Base-by-base conservation (phyloP, 768 basidiomycete species). In the Pluteus cervinus region DNA sequence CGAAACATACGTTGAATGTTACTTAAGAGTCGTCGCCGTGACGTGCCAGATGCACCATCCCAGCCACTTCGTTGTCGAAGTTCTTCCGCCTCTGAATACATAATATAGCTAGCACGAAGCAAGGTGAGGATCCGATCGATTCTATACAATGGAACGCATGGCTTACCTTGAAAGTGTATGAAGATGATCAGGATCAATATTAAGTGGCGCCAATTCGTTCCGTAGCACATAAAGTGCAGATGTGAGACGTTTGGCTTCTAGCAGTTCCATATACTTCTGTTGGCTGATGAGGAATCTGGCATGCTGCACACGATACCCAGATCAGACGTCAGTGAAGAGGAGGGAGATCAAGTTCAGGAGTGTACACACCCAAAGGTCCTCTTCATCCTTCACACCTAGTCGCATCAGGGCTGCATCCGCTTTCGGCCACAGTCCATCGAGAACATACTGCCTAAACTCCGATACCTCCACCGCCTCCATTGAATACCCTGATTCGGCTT, bases 251-350 rank as follows among this genome's bases (percentile, higher is more conserved):
- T 75, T 76, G 4, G 76, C 73, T 52, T 97, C 94, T 34, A 99
- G 68, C 14, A 88, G 68, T 55, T 99, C 96, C 28, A 98, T 70
- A 60, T 96, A 99, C 63, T 96, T 93, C 73, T 99, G 96, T 61
- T 86, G 83, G 43, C 81, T 82, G 46, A 99, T 87, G 43, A 93
- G 66, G 60, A 93, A 96, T 43, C 69, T 79, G 15, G 86, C 83
- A 50, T 86, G 80, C 84, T 94, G 51, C 24, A 45, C 17, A 34
- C n/a, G 28, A 26, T 33, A 32, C 17, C 11, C 12, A 26, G 29
- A 10, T 21, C 1, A 14, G 16, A 21, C 14, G 9, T 6, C n/a
- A 8, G 6, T 18, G 11, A 15, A 28, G 18, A 28, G 15, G 26
- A 25, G 23, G 3, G 20, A 15, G 17, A 16, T 24, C n/a, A 35